Evolutionary conservation across 495 filamentous ascomycete species (phyloP), one percentile per base, ranked within the genome.

Genomic region (Aspergillus diversus): DNA sequence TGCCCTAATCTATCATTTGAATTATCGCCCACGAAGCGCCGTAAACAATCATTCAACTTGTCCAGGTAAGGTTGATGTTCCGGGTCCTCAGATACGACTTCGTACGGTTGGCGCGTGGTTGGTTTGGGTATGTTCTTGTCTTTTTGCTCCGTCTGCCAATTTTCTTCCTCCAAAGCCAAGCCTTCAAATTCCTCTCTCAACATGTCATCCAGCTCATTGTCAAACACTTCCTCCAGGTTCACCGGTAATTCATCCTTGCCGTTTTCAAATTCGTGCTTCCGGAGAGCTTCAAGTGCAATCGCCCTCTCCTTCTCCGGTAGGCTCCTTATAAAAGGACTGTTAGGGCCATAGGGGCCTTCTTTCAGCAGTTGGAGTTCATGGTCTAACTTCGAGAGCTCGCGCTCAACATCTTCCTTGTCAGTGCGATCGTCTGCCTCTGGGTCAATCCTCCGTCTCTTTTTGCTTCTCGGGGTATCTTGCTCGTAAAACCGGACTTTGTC

Each of bases 381-480:
- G 61, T 89, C 83, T 35, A 90, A 65, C 61, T 81, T 79, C 52
- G 78, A 73, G 37, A 81, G 75, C 61, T 75, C 67, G 17, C 80
- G 71, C 55, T 83, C 74, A 27, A 84, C 59, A 34, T 77, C 77
- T 55, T 80, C 73, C 39, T 70, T 70, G 13, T 80, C 82, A 50
- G 68, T 72, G 32, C 75, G 63, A 54, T 83, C 81, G 66, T 88
- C 79, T 35, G 82, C 76, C 66, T 87, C 82, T 62, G 82, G 83
- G 59, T 82, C 71, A 56, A 84, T 63, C 68, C 69, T 65, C 61
- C 74, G 71, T 60, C 70, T 69, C 5, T 56, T 72, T 51, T 75
- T 75, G 63, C 77, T 78, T 16, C 63, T 63, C 34, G 33, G 70
- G 3, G 66, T 68, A 42, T 75, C 70, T 57, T 80, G 77, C 68